Percentiles rank a stretch among this genome's conserved stretches.
Conservation (phyloP, 371 early-diverging fungal genomes). For the Apophysomyces trapeziformis region DNA sequence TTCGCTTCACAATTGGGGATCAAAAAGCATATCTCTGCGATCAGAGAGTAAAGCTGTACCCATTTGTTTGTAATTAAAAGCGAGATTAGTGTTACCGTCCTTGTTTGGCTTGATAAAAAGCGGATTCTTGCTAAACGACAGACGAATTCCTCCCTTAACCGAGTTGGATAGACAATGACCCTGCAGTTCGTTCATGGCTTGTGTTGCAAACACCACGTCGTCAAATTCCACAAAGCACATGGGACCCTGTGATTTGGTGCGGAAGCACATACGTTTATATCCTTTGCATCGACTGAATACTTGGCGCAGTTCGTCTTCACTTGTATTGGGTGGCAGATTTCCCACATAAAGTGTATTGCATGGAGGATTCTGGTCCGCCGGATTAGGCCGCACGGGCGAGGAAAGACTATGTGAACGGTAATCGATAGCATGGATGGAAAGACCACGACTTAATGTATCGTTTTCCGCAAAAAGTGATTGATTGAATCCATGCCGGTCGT, state of each 20-base stretch:
- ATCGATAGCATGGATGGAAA: slow-evolving; percentile 3
- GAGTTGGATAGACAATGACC: slow-evolving; percentile 84
- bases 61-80: slow-evolving; percentile 29
- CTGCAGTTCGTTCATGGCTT: slow-evolving; percentile 84
- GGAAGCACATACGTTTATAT: slow-evolving; percentile 89
- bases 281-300: slow-evolving; percentile 81
- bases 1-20: slow-evolving; percentile 23
- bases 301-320: slow-evolving; percentile 86
- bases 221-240: slow-evolving; percentile 97
- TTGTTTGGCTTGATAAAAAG: slow-evolving; percentile 63
- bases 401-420: slow-evolving; percentile 21
- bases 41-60: slow-evolving; percentile 36
- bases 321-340: slow-evolving; percentile 84
- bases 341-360: slow-evolving; percentile 97
- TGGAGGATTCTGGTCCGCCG: slow-evolving; percentile 87
- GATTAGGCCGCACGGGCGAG: slow-evolving; percentile 24
- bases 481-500: slow-evolving; percentile 20
- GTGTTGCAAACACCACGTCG: slow-evolving; percentile 84
- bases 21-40: slow-evolving; percentile 20
- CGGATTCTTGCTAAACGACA: slow-evolving; percentile 96
- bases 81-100: slow-evolving; percentile 15
- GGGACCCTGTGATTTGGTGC: slow-evolving; percentile 83
- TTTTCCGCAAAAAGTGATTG: slow-evolving; percentile 18
- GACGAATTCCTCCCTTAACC: slow-evolving; percentile 91
- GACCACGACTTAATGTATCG: slow-evolving; percentile 14